Conservation (phyloP, 225 moss, liverwort and hornwort species). For the Pseudoscleropodium purum region DNA sequence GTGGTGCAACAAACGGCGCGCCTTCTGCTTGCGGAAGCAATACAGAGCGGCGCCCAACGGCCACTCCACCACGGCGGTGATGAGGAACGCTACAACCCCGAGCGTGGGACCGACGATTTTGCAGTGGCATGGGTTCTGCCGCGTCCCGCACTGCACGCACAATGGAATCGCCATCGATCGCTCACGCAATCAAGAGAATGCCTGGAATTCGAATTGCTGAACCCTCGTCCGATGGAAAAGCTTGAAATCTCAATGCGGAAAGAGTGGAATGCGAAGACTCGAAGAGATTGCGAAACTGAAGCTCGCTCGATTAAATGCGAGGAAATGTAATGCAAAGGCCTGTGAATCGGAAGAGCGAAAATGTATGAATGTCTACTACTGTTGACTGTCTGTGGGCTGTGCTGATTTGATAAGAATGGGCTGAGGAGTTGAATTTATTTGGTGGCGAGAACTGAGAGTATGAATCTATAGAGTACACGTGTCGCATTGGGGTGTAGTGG, state of each 20-base stretch:
- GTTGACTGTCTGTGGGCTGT: neutral
- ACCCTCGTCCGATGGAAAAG: neutral
- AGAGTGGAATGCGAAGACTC: neutral
- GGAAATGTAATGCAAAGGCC: neutral
- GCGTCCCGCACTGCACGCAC: conserved; percentile 59
- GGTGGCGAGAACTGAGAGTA: too few species aligned
- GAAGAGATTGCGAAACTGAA: neutral
- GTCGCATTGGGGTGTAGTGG: neutral
- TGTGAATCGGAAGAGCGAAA: neutral
- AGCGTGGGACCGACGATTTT: conserved; percentile 34
- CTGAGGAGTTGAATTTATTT: neutral
- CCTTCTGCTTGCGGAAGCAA: conserved; percentile 42
- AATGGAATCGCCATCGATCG: conserved; percentile 37
- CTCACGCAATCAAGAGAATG: too few species aligned
- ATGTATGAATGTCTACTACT: too few species aligned
- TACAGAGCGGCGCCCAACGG: conserved; percentile 44
- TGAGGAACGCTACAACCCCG: conserved; percentile 23
- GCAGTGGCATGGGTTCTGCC: conserved; percentile 53
- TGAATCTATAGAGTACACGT: neutral
- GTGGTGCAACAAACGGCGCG: conserved; percentile 43
- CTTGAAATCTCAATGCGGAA: neutral
- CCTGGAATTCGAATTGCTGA: neutral
- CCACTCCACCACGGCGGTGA: conserved; percentile 60
- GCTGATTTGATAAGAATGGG: fast-evolving
- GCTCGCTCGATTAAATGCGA: neutral